Conservation (phyloP, 2,329 filamentous ascomycete species). For the Curvularia verruculosa region DNA sequence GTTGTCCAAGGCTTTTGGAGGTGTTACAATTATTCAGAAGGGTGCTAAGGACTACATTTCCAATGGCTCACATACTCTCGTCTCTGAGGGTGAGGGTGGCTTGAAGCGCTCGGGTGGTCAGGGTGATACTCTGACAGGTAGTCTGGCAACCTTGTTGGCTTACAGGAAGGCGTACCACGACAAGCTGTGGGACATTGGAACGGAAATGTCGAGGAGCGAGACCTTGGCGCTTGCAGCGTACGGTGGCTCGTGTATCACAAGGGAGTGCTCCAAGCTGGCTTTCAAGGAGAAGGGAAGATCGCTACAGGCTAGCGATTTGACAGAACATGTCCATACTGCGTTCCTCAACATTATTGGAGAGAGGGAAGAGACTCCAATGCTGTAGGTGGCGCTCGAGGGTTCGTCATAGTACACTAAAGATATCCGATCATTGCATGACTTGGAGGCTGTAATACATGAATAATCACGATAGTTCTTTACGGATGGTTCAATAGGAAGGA, state of each 20-base stretch:
- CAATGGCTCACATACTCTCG: slow-evolving; percentile 75
- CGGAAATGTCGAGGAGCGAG: slow-evolving; percentile 62
- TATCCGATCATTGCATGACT: not conserved
- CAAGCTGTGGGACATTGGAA: slow-evolving; percentile 71
- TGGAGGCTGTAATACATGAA: not conserved
- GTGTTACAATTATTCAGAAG: slow-evolving; percentile 92
- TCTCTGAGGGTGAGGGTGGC: slow-evolving; percentile 79
- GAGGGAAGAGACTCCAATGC: slow-evolving; percentile 37
- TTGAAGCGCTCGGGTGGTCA: slow-evolving; percentile 91
- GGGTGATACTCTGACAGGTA: slow-evolving; percentile 92
- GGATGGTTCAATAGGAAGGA: not conserved
- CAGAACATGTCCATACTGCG: slow-evolving; percentile 82
- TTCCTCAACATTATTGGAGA: slow-evolving; percentile 84
- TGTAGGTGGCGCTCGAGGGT: slow-evolving; percentile 16
- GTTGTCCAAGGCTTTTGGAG: slow-evolving; percentile 77
- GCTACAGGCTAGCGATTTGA: slow-evolving; percentile 91
- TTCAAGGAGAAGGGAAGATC: slow-evolving; percentile 85
- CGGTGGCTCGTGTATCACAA: slow-evolving; percentile 84
- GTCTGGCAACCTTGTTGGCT: slow-evolving; percentile 83
- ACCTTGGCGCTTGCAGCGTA: slow-evolving; percentile 79
- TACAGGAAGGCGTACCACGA: slow-evolving; percentile 90
- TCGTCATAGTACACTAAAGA: not conserved
- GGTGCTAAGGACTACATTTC: slow-evolving; percentile 81
- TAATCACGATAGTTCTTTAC: not conserved
- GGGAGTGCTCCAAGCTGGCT: slow-evolving; percentile 86